These are phyloP conservation scores for Hypericum androsaemum DNA, from an alignment of 345 rosid species.

Conservation along the genomic window DNA sequence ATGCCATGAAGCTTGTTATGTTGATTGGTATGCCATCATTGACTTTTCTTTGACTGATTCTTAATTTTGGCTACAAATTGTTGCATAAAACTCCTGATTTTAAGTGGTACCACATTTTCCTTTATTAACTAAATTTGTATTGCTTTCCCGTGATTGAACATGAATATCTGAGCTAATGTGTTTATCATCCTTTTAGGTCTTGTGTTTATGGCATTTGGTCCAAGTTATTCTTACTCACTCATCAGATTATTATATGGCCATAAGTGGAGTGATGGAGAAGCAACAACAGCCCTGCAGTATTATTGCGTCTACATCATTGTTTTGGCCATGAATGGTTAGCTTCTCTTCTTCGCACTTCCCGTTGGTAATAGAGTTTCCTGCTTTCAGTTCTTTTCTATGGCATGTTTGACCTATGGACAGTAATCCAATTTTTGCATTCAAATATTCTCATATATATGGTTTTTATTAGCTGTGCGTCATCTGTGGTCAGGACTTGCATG, in stretches of 20 bases:
- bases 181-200: slow-evolving; percentile 39
- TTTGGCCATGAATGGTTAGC: slow-evolving; percentile 74
- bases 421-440: too few species aligned
- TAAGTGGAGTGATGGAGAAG: slow-evolving; percentile 99
- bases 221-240: slow-evolving; percentile 90
- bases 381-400: too few species aligned
- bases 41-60: not conserved
- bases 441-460: too few species aligned
- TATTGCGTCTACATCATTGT: slow-evolving; percentile 78
- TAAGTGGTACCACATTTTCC: too few species aligned
- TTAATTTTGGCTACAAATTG: too few species aligned
- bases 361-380: too few species aligned
- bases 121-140: too few species aligned
- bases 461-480: too few species aligned
- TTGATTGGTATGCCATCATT: slow-evolving; percentile 43
- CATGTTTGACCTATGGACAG: too few species aligned
- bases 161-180: slow-evolving; percentile 1
- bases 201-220: slow-evolving; percentile 84
- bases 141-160: too few species aligned
- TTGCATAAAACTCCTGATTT: too few species aligned
- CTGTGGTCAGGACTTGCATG: too few species aligned
- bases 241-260: slow-evolving; percentile 74
- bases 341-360: not conserved
- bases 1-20: slow-evolving; percentile 82
- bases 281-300: slow-evolving; percentile 61